Evolutionary conservation across 2,329 filamentous ascomycete species (phyloP).

Genomic region (Aureobasidium mangrovei): DNA sequence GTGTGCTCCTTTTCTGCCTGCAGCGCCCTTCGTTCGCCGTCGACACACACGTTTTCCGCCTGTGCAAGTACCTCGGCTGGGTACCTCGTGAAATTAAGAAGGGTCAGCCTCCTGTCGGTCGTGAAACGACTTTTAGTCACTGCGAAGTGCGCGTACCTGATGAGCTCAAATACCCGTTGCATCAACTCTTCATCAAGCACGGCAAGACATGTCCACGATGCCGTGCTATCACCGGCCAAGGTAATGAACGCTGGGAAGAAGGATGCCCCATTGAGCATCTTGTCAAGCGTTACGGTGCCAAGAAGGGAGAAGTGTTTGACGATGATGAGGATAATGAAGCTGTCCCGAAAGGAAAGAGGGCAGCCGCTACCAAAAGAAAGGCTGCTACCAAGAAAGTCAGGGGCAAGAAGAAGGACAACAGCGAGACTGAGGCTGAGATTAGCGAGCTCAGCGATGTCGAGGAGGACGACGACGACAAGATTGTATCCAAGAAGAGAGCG

Average conservation of each 20-base stretch:
- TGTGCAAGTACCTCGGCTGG: constrained; percentile 55
- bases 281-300: constrained; percentile 47
- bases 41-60: constrained; percentile 58
- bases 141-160: constrained; percentile 54
- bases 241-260: constrained; percentile 54
- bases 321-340: constrained; percentile 59
- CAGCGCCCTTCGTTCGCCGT: constrained; percentile 56
- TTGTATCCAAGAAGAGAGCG: too few species aligned
- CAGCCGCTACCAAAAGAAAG: not conserved
- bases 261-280: constrained; percentile 57
- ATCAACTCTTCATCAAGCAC: constrained; percentile 53
- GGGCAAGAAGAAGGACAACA: constrained; percentile 3
- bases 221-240: constrained; percentile 51
- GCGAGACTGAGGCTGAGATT: constrained; percentile 8
- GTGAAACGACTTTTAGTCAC: constrained; percentile 50
- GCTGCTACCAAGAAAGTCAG: constrained; percentile 1
- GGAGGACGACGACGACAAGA: constrained; percentile 1
- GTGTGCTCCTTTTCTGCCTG: constrained; percentile 56
- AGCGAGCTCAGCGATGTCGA: constrained; percentile 1
- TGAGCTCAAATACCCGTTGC: constrained; percentile 54
- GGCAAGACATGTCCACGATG: constrained; percentile 54
- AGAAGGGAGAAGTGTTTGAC: constrained; percentile 35
- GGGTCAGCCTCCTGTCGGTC: constrained; percentile 36
- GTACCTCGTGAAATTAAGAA: constrained; percentile 40
- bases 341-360: constrained; percentile 18